Evolutionary conservation across 345 rosid species (phyloP), one percentile per base, ranked within the genome.

Genomic region (Combretum micranthum): DNA sequence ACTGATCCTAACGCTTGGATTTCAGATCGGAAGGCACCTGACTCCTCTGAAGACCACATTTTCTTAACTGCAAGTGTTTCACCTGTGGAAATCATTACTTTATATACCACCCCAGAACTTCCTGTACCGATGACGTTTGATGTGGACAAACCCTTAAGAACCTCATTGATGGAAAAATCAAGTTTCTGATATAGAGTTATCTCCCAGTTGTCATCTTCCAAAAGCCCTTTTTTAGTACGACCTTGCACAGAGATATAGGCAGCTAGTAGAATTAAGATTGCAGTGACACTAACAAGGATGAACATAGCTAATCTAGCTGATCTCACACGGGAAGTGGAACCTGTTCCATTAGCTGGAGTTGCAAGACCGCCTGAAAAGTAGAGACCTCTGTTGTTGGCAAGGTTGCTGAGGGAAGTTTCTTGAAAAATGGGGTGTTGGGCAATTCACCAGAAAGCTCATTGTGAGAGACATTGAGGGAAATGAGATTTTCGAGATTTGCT

Each of bases 81-180:
- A 3, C 96, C 94, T 9, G 80, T 80, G 11, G 91, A 83, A 22
- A 80, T 68, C 10, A 72, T 77, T 48, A 88, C 88, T 61, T 78
- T 75, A 68, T 88, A 86, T 0, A 93, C 99, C 9, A 86, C 96
- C 37, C 99, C 97, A 4, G 99, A 93, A 77, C 99, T 89, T 20
- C 99, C 99, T 0, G 97, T 86, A 63, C 99, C 99, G 47, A 93
- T 93, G 53, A 93, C 94, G 51, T 85, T 89, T 0, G 89, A 70
- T 17, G 99, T 79, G 17, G 86, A 78, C 47, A 93, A 70, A 47
- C 79, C 72, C 42, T 60, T 54, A 18, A 93, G 71, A 45, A 86
- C 71, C 67, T 85, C 88, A 22, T 85, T 86, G 16, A 89, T 75
- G 15, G 97, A 84, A 67, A 88, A 84, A 13, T 85, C 96, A 0